Evolutionary conservation across 352 stramenopile genomes (phyloP), one percentile per base, ranked within the genome.

Genomic region (Globisporangium rhizosaccharum): DNA sequence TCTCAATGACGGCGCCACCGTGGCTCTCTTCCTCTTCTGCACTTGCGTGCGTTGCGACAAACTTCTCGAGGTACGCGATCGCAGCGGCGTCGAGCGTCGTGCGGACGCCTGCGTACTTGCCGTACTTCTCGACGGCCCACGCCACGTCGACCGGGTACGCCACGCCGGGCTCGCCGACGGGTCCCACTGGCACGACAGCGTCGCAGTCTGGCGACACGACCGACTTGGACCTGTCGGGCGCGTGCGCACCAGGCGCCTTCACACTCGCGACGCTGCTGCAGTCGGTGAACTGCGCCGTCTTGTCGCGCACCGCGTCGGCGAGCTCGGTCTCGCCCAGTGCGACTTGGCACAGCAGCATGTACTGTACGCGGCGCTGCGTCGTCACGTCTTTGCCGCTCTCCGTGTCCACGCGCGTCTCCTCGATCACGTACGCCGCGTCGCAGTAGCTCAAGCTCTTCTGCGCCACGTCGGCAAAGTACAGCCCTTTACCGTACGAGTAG

Each of bases 391-490:
- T 72, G 20, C 72, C 68, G 3, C 75, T 67, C 3, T 66, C 65
- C 44, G 33, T 6, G 33, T 39, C 33, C 33, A 39, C 33, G 8
- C 52, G 60, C 49, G 54, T 62, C 26, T 66, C 65, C 7, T 66
- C 71, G 15, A 90, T 70, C 25, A 52, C 64, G 60, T 90, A 92
- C 17, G 72, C 70, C 1, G 64, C 39, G 41, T 80, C 79, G 44
- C 82, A 91, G 63, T 93, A 93, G 48, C 77, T 70, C 15, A 93
- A 59, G 51, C 83, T 93, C 67, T 93, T 93, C n/a, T 72, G 61
- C 1, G 82, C 62, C 18, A 86, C 71, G 53, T 96, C 85, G 1
- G 87, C 85, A 52, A 94, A 96, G 54, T 96, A 96, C 30, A 96
- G 36, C 0, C 87, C 87, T 48, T 94, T 96, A 49, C 87, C 87